Evolutionary conservation across 306 rosid species (phyloP).

Genomic region (Clitoria ternatea): DNA sequence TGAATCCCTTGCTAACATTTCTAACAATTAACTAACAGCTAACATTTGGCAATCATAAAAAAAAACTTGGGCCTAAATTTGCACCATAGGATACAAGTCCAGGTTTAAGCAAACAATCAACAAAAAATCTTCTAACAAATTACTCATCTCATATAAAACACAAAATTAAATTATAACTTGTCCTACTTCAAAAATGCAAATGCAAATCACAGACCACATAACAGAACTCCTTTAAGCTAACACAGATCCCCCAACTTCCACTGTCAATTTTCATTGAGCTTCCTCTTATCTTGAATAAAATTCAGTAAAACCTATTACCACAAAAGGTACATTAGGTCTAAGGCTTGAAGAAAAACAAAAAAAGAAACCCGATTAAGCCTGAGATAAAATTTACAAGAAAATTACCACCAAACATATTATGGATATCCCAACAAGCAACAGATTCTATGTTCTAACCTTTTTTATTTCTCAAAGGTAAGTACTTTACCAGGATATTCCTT

Average conservation of each 20-base stretch:
- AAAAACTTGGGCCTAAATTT: constrained; percentile 1
- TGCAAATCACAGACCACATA: background rate
- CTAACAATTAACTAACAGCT: no score
- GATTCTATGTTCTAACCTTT: no score
- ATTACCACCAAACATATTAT: background rate
- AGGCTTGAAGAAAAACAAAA: no score
- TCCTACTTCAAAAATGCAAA: background rate
- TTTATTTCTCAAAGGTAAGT: background rate
- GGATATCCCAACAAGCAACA: no score
- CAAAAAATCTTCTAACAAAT: background rate
- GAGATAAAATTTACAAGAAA: background rate
- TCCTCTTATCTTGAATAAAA: background rate
- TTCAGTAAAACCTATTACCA: background rate
- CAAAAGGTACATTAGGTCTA: background rate
- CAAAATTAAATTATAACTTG: constrained; percentile 4
- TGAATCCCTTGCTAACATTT: no score
- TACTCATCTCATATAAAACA: background rate
- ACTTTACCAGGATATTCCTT: background rate
- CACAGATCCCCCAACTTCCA: background rate
- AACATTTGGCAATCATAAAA: no score
- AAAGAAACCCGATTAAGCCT: background rate
- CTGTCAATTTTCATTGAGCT: background rate
- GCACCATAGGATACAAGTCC: background rate
- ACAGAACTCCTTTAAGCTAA: background rate
- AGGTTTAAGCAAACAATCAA: background rate